A percentile compares a stretch with the other conserved stretches of the same genome.
These are phyloP conservation scores for Wickerhamomyces pijperi DNA, from an alignment of 805 yeast species.

Conservation along the genomic window DNA sequence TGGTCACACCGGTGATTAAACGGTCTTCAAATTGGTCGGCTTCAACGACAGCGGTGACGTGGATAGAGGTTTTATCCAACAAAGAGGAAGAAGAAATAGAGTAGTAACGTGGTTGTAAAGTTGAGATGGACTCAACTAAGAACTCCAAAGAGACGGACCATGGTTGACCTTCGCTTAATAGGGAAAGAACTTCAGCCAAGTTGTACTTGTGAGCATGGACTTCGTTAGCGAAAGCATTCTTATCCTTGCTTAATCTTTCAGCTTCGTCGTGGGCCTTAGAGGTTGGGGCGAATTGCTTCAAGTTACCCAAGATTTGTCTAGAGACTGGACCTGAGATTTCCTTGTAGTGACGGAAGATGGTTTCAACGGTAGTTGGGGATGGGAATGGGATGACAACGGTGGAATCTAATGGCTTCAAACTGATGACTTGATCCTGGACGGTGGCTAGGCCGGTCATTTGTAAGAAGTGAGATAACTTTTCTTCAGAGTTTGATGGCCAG, in stretches of 20 bases:
- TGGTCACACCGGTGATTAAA: constrained; percentile 64
- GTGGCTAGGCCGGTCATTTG: constrained; percentile 47
- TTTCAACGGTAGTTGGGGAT: constrained; percentile 79
- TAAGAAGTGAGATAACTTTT: constrained; percentile 58
- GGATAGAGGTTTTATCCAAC: constrained; percentile 62
- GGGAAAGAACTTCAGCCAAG: constrained; percentile 61
- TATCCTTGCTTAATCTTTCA: constrained; percentile 49
- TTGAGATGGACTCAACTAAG: constrained; percentile 69
- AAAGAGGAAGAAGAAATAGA: constrained; percentile 87
- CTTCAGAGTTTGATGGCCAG: constrained; percentile 85
- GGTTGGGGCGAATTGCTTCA: constrained; percentile 76
- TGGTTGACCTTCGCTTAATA: constrained; percentile 48
- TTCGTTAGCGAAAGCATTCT: constrained; percentile 52
- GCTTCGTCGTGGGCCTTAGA: constrained; percentile 33
- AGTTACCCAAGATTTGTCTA: constrained; percentile 65
- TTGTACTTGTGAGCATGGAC: constrained; percentile 54
- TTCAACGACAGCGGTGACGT: constrained; percentile 90
- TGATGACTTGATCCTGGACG: constrained; percentile 45
- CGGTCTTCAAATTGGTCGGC: constrained; percentile 17
- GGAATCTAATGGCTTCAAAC: constrained; percentile 58
- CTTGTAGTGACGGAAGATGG: constrained; percentile 74
- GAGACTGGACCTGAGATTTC: constrained; percentile 92
- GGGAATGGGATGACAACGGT: constrained; percentile 57
- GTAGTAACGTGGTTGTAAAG: constrained; percentile 88
- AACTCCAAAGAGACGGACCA: constrained; percentile 87